phyloP scores from a whole-genome alignment of 2,329 filamentous ascomycete species.

The Camillea tinctor region DNA sequence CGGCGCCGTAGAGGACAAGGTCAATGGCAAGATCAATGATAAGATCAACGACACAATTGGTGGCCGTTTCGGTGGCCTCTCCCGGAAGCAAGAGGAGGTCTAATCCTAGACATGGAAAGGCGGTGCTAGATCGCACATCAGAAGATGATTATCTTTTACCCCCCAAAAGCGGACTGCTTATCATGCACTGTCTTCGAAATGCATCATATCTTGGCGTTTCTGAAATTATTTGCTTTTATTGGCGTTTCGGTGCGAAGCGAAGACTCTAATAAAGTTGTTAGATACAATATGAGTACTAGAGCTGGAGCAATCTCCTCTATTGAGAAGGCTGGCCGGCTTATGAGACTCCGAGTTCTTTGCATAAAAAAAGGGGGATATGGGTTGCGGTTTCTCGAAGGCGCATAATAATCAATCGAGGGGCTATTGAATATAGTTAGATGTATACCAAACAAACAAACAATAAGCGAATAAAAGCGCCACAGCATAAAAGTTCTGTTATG shows the following conservation, averaged over 20 bases:
- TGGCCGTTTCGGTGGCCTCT: not conserved
- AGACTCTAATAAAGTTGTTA: not conserved
- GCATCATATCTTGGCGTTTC: not conserved
- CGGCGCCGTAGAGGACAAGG: constrained; percentile 10
- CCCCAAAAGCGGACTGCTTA: not conserved
- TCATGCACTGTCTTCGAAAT: not conserved
- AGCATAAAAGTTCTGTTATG: not conserved
- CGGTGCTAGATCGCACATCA: not conserved
- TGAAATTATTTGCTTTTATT: not conserved
- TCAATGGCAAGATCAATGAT: constrained; percentile 16
- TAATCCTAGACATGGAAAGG: not conserved
- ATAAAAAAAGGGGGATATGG: not conserved
- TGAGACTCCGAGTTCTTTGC: not conserved
- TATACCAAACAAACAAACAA: not conserved
- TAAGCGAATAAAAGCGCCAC: not conserved
- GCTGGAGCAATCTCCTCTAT: not conserved
- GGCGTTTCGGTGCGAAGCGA: not conserved
- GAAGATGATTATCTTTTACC: not conserved
- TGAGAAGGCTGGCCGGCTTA: not conserved
- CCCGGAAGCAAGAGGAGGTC: not conserved
- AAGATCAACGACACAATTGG: constrained; percentile 5
- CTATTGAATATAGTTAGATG: not conserved
- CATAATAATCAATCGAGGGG: not conserved
- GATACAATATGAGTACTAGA: not conserved
- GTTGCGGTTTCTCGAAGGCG: not conserved